Base-by-base conservation (phyloP, 1,139 yeast species). In the Hemisphaericaspora lyxosophila region DNA sequence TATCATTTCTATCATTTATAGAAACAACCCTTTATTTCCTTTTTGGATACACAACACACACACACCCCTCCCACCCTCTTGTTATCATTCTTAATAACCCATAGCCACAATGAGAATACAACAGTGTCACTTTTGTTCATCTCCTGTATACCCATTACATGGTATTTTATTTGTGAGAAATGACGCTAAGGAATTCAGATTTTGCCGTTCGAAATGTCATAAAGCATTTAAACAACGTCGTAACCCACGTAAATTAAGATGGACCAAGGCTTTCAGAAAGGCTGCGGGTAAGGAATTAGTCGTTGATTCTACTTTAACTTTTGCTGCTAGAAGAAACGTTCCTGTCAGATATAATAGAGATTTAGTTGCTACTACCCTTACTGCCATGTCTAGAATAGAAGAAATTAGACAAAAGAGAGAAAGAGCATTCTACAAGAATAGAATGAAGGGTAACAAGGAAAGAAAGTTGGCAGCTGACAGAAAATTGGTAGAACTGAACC, bases 271-370 rank as follows among this genome's bases (percentile, higher is more conserved):
- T 1, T 92, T 94, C 78, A 83, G 99, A 72, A 92, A 92, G 67
- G 96, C 97, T 44, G 97, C 97, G 36, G 99, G 99, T 56, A 92
- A 92, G 65, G 99, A 92, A 64, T 80, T 92, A 75, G 97, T 95
- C 34, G 97, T 92, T 44, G 99, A 92, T 60, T 85, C 96, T 11
- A 90, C 98, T 6, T 78, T 92, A 59, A 87, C 97, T 1, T 92
- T 94, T 65, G 96, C 96, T 44, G 89, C 95, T 47, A 86, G 97
- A 71, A 86, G 98, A 75, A 90, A 94, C 58, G 95, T 92, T 39
- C 99, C 98, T 32, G 97, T 92, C 38, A 82, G 98, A 65, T 92
- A 92, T 69, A 92, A 94, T 73, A 82, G 99, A 71, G 97, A 92
- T 59, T 76, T 92, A 45, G 97, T 92, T 36, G 85, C 95, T 42